phyloP scores from a whole-genome alignment of 2,329 filamentous ascomycete species.

The Dactylellina sp. region DNA sequence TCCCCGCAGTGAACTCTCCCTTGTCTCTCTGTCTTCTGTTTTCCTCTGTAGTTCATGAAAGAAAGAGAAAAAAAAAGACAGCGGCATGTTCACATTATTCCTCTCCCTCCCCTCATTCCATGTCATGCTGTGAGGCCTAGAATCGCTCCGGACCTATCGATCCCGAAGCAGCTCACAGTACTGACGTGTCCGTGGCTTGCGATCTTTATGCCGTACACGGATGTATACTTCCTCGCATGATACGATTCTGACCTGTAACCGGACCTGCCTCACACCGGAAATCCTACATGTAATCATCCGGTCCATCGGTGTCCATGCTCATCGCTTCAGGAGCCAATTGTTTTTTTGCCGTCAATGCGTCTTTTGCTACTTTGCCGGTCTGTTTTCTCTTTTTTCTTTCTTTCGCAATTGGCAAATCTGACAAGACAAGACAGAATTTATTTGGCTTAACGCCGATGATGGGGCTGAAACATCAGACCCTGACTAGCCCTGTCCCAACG shows the following conservation, averaged over 20 bases:
- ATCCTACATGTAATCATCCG: constrained; percentile 12
- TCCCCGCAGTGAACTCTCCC: neutral
- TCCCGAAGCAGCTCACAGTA: constrained; percentile 6
- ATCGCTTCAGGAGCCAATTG: constrained; percentile 34
- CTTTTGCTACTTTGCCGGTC: too few relatives aligned
- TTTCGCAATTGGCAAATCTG: neutral
- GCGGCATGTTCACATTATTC: constrained; percentile 1
- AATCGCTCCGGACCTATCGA: constrained; percentile 14
- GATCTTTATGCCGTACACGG: constrained; percentile 28
- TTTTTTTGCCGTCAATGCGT: constrained; percentile 13
- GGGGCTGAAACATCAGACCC: constrained; percentile 21
- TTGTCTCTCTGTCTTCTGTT: too few relatives aligned
- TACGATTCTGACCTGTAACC: constrained; percentile 2
- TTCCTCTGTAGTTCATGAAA: too few relatives aligned
- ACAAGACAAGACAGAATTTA: constrained; percentile 4
- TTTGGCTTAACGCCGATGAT: neutral
- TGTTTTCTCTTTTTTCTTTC: neutral
- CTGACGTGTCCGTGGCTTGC: constrained; percentile 51
- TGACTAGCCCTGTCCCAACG: constrained; percentile 14
- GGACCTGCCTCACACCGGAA: constrained; percentile 6
- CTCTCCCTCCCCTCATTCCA: neutral
- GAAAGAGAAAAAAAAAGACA: too few relatives aligned
- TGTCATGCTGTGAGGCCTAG: neutral
- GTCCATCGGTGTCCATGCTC: constrained; percentile 15
- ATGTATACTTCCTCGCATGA: constrained; percentile 16